Evolutionary conservation across 768 basidiomycete genomes (phyloP).

Genomic region (Mrakia blollopis): DNA sequence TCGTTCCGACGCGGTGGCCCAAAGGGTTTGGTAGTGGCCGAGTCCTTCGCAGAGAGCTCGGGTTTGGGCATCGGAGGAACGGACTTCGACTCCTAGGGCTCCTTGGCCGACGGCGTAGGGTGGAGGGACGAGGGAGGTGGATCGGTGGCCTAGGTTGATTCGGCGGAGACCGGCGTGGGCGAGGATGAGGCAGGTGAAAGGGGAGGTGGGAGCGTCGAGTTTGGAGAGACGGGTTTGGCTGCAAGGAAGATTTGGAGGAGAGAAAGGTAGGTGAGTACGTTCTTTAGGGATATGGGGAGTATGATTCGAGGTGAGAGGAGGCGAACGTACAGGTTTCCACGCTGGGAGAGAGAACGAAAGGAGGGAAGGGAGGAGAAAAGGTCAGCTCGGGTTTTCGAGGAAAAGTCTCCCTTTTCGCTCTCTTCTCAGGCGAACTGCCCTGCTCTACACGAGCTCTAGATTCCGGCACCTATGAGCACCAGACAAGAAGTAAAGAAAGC

Average conservation of each 20-base stretch:
- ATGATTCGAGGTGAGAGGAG: too few relatives aligned
- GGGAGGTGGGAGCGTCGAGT: slow-evolving; percentile 74
- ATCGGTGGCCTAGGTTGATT: slow-evolving; percentile 58
- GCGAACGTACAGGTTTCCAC: slow-evolving; percentile 69
- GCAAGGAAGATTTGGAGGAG: neutral
- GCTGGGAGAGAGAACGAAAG: slow-evolving; percentile 48
- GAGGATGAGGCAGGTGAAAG: slow-evolving; percentile 82
- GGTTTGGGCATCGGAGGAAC: slow-evolving; percentile 57
- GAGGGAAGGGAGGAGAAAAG: neutral
- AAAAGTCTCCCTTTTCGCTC: neutral
- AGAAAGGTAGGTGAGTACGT: neutral
- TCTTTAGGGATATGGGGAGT: neutral
- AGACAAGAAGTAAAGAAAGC: neutral
- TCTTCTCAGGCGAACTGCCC: too few relatives aligned
- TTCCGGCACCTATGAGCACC: too few relatives aligned
- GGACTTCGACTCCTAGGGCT: slow-evolving; percentile 78
- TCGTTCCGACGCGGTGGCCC: slow-evolving; percentile 75
- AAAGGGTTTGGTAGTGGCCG: slow-evolving; percentile 71
- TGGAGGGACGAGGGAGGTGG: slow-evolving; percentile 68
- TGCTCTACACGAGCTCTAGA: too few relatives aligned
- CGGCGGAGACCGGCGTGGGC: slow-evolving; percentile 89
- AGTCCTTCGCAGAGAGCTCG: slow-evolving; percentile 61
- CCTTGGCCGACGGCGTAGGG: slow-evolving; percentile 88
- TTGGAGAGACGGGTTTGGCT: slow-evolving; percentile 88
- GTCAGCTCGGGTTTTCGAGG: neutral